Base-by-base conservation (phyloP, 2,329 filamentous ascomycete species). In the Myriosclerotinia duriaeana region DNA sequence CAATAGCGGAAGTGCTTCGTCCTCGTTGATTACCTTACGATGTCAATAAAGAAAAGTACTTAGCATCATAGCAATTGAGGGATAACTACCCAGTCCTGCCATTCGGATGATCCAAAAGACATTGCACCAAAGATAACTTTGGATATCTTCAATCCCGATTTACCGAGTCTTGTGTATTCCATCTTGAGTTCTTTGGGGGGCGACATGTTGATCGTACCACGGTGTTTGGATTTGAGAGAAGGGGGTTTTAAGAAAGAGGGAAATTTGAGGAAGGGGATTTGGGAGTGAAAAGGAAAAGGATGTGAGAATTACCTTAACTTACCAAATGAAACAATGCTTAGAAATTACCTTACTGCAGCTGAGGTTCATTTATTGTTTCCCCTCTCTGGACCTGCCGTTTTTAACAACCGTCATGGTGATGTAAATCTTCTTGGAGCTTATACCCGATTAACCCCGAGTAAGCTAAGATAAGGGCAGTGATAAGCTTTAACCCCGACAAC, bases 51-150 rank as follows among this genome's bases (percentile, higher is more conserved):
- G 4, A 34, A 34, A 84, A 9, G 14, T 36, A 9, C 50, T 22
- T 40, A 36, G 58, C n/a, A 50, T 26, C 58, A 38, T 26, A n/a
- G 38, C n/a, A 38, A 20, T 26, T 42, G 9, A 65, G n/a, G 17
- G 14, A 68, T 9, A 81, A 30, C 5, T 50, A 61, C 78, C 81
- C 81, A 83, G 81, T 71, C 71, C 68, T 81, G 78, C 82, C 82
- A 84, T 56, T 81, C 71, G 1, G 75, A 70, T 20, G 72, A 73
- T 42, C 83, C 83, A 65, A 80, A 81, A 65, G 78, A 79, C 83
- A 85, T 85, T 52, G 78, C 77, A 0, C 83, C 84, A n/a, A 85
- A 72, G 59, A 85, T 83, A 52, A 84, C 77, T 68, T 79, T 80
- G 14, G 82, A 84, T 61, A 84, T 78, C 69, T 83, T 83, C 59